Evolutionary conservation across 2,329 filamentous ascomycete species (phyloP), one percentile per base, ranked within the genome.

Genomic region (Cryphonectria parasitica): DNA sequence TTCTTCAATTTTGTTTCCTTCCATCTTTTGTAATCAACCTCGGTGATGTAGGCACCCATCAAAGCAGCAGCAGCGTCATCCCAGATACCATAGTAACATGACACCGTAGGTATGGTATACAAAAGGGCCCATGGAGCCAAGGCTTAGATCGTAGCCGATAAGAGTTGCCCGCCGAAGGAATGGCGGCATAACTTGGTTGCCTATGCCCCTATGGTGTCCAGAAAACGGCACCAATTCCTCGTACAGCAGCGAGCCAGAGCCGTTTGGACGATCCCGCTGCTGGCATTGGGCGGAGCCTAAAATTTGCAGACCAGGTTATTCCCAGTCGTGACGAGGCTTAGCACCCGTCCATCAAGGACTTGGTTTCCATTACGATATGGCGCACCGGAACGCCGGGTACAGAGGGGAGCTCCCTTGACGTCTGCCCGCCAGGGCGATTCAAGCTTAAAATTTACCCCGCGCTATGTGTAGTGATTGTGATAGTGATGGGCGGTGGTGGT

Each of bases 371-470:
- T 31, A 58, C 54, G 25, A 58, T 17, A 45, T 43, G 36, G 43
- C 41, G 63, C 39, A 54, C 63, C 63, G 63, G 41, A 22, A 15
- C 63, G 63, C 63, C 63, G 63, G 63, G 63, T 36, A n/a, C n/a
- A 17, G n/a, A 64, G 52, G 15, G 13, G 62, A 45, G 39, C 41
- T 39, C 36, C 39, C 31, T 64, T 43, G 39, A 39, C 36, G 61
- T 13, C 36, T 22, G 60, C 19, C 60, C 41, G 60, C 25, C 54
- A 56, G n/a, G 49, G 49, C n/a, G n/a, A 28, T 28, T 13, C 52
- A 31, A 58, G 54, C 54, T 58, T 31, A 31, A 58, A 34, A 56
- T 56, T 58, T 58, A 58, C 54, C 54, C 54, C 54, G 54, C 54
- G 54, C 54, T 58, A 7, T 58, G 6, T 49, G 45, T 28, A 56